phyloP scores from a whole-genome alignment of 495 filamentous ascomycete genomes.

The Penicillium ucsense region DNA sequence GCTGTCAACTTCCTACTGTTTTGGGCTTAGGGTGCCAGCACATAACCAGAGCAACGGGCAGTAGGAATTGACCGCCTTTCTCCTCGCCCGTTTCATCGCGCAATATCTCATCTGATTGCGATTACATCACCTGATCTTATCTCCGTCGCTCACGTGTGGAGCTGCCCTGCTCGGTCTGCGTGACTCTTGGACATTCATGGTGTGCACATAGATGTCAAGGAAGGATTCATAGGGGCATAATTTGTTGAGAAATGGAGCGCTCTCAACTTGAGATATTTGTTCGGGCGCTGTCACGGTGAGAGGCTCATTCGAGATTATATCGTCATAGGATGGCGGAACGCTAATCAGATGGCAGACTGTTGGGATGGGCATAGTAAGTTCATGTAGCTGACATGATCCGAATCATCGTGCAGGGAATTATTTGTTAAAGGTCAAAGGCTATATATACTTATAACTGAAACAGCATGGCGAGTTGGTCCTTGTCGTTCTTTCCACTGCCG shows the following conservation, averaged over 20 bases:
- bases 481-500: constrained; percentile 89
- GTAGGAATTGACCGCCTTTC: constrained; percentile 16
- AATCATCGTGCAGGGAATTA: no score
- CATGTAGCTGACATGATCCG: neutral
- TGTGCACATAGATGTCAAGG: neutral
- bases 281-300: constrained; percentile 36
- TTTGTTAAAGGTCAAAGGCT: no score
- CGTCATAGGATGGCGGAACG: constrained; percentile 1
- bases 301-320: neutral
- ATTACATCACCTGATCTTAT: constrained; percentile 8
- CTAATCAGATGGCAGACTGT: constrained; percentile 18
- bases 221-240: neutral
- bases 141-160: neutral
- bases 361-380: constrained; percentile 39
- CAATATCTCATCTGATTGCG: constrained; percentile 5
- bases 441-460: neutral
- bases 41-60: constrained; percentile 37
- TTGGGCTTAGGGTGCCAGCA: constrained; percentile 29
- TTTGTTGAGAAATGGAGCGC: neutral
- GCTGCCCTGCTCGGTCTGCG: neutral
- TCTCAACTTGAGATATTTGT: constrained; percentile 28
- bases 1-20: constrained; percentile 31
- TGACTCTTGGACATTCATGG: neutral
- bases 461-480: constrained; percentile 64
- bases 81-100: no score